Conservation (phyloP, 768 basidiomycete species). For the Mrakia frigida region DNA sequence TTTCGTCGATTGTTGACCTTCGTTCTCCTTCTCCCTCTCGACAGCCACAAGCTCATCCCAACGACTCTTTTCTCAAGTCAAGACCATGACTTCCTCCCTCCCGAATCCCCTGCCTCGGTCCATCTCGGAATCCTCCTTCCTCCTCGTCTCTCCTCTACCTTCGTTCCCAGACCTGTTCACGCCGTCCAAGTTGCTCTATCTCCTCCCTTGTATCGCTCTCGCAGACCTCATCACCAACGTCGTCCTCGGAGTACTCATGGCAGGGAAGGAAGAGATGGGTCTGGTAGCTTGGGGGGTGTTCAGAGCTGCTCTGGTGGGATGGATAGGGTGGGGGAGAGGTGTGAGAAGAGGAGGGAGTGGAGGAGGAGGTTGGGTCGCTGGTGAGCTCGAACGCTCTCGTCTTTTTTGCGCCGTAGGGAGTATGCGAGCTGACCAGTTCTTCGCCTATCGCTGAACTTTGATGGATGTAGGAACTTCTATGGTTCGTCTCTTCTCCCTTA, state of each 20-base stretch:
- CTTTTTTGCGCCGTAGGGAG: neutral
- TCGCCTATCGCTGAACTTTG: no score
- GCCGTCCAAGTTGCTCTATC: neutral
- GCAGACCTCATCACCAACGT: neutral
- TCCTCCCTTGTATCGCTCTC: neutral
- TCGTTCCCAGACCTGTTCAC: neutral
- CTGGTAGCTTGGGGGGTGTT: neutral
- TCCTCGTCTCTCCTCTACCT: conserved; percentile 3
- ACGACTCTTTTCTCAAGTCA: neutral
- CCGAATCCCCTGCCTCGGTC: neutral
- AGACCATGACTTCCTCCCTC: neutral
- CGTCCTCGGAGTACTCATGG: conserved; percentile 12
- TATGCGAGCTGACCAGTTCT: neutral
- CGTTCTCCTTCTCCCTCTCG: neutral
- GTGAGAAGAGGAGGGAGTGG: conserved; percentile 3
- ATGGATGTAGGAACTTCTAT: neutral
- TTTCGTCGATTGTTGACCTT: neutral
- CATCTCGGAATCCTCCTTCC: conserved; percentile 12
- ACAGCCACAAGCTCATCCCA: neutral
- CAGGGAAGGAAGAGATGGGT: neutral
- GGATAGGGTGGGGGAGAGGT: conserved; percentile 9
- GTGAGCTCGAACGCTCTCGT: neutral
- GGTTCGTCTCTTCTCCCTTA: neutral
- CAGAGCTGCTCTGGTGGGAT: neutral
- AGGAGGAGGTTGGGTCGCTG: conserved; percentile 10